These are phyloP conservation scores for Fragosphaeria purpurea DNA, from an alignment of 2,329 filamentous ascomycete genomes.

Conservation along the genomic window DNA sequence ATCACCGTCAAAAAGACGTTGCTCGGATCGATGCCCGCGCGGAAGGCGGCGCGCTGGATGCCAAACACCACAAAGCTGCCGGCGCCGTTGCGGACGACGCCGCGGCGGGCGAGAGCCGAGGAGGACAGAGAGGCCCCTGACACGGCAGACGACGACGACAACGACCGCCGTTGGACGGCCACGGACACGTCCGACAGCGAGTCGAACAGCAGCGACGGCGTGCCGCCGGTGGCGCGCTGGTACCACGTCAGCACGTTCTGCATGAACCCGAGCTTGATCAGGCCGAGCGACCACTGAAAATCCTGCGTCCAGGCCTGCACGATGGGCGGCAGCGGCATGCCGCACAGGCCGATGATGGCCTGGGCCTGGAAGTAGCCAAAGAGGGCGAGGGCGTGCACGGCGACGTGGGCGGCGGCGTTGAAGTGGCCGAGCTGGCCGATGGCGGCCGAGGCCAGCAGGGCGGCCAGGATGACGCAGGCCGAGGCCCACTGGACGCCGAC, in stretches of 20 bases:
- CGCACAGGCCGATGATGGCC: slow-evolving; percentile 68
- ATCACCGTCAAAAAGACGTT: slow-evolving; percentile 80
- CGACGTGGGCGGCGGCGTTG: slow-evolving; percentile 78
- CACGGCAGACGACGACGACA: slow-evolving; percentile 21
- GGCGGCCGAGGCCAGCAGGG: slow-evolving; percentile 63
- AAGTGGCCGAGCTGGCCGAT: slow-evolving; percentile 73
- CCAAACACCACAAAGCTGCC: slow-evolving; percentile 52
- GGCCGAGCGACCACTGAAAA: slow-evolving; percentile 86
- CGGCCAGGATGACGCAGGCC: slow-evolving; percentile 65
- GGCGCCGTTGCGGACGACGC: slow-evolving; percentile 30
- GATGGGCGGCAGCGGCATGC: slow-evolving; percentile 66
- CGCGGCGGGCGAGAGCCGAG: slow-evolving; percentile 38
- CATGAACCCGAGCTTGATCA: slow-evolving; percentile 68
- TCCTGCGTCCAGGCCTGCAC: slow-evolving; percentile 81
- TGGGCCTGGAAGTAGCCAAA: slow-evolving; percentile 82
- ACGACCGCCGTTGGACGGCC: slow-evolving; percentile 50
- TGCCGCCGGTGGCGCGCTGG: slow-evolving; percentile 72
- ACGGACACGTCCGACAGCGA: slow-evolving; percentile 60
- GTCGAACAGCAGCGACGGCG: slow-evolving; percentile 61
- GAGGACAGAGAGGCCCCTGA: neutral
- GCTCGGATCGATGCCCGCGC: slow-evolving; percentile 63
- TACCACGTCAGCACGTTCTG: slow-evolving; percentile 82
- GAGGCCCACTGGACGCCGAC: slow-evolving; percentile 70
- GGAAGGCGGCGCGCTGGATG: slow-evolving; percentile 71
- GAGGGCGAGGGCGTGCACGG: slow-evolving; percentile 69